Evolutionary conservation across 352 stramenopile species (phyloP).

Genomic region (Pythium folliculosum): DNA sequence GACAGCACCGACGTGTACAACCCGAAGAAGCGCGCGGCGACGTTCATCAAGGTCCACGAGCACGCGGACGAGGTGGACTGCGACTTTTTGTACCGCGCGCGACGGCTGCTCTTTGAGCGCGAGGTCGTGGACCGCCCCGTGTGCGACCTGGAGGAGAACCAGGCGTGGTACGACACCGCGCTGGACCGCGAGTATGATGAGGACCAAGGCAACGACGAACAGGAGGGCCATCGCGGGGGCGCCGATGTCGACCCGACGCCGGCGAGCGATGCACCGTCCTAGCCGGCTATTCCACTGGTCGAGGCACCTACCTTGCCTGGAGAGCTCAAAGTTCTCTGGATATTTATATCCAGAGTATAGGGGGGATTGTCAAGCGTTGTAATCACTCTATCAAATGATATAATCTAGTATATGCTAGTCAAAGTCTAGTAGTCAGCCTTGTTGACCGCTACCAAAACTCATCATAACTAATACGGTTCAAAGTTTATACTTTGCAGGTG

Average conservation of each 20-base stretch:
- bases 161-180: constrained; percentile 31
- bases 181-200: constrained; percentile 21
- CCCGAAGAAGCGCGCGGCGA: constrained; percentile 37
- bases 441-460: not conserved
- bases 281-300: no score
- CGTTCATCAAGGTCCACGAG: constrained; percentile 50
- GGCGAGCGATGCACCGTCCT: not conserved
- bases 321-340: not conserved
- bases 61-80: constrained; percentile 41
- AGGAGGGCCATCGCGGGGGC: not conserved
- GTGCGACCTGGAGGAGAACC: constrained; percentile 53
- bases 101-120: constrained; percentile 47
- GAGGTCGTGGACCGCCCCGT: constrained; percentile 54
- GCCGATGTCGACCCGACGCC: not conserved
- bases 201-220: constrained; percentile 3
- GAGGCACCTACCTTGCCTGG: no score
- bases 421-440: not conserved
- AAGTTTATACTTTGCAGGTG: not conserved
- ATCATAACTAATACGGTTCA: not conserved
- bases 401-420: not conserved
- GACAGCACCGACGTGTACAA: constrained; percentile 58
- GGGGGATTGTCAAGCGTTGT: not conserved
- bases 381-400: not conserved
- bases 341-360: constrained; percentile 4
- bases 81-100: constrained; percentile 42